phyloP scores from a whole-genome alignment of 208 protist genomes.

The Acanthamoeba culbertsoni region DNA sequence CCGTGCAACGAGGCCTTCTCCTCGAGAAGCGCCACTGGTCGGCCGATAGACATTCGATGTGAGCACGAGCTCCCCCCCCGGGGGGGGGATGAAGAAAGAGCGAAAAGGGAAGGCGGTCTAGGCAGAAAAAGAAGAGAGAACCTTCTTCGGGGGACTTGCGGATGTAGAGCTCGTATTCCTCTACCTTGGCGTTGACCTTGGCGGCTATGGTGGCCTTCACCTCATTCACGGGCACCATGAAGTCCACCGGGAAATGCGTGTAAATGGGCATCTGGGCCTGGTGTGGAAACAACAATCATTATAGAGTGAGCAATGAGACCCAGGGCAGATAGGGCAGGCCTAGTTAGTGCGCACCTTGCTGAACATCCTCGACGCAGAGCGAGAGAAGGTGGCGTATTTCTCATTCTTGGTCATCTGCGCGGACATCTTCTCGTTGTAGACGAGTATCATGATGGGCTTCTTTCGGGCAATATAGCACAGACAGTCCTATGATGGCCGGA shows the following conservation, averaged over 20 bases:
- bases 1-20: slow-evolving; percentile 24
- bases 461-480: slow-evolving; percentile 19
- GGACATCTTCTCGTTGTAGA: slow-evolving; percentile 31
- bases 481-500: not conserved
- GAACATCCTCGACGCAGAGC: slow-evolving; percentile 11
- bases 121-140: no score
- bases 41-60: not conserved
- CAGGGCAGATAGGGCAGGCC: not conserved
- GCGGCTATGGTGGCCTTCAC: not conserved
- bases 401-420: slow-evolving; percentile 40
- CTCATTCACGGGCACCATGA: not conserved
- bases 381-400: slow-evolving; percentile 49
- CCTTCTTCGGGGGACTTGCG: not conserved
- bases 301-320: no score
- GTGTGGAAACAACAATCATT: not conserved
- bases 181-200: slow-evolving; percentile 2
- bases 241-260: slow-evolving; percentile 59
- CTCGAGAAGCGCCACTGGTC: slow-evolving; percentile 22
- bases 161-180: slow-evolving; percentile 55
- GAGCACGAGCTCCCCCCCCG: not conserved
- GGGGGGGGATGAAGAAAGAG: not conserved
- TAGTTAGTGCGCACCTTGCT: not conserved
- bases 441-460: slow-evolving; percentile 56
- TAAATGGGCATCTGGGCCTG: slow-evolving; percentile 56
- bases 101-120: no score